A percentile compares a stretch with the other conserved stretches of the same genome.
These are phyloP conservation scores for Rosa persica DNA, from an alignment of 306 rosid species.

Conservation along the genomic window DNA sequence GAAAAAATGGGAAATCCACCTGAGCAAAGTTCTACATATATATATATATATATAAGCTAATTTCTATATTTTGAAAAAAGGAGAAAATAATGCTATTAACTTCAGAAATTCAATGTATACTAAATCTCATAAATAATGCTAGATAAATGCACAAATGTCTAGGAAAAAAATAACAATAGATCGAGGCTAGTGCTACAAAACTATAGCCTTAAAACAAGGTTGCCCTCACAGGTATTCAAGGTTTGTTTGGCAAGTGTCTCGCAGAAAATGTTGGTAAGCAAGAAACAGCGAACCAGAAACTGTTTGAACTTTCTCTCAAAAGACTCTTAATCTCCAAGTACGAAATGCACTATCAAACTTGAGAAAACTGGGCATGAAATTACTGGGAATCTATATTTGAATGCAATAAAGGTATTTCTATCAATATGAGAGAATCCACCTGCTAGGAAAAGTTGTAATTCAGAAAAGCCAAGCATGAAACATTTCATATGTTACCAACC, in stretches of 20 bases:
- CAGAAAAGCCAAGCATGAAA: background rate
- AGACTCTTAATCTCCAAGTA: background rate
- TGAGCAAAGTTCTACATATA: too few species aligned
- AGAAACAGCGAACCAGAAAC: background rate
- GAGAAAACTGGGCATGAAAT: background rate
- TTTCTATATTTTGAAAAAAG: background rate
- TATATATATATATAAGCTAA: too few species aligned
- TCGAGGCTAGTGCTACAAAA: background rate
- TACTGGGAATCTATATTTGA: background rate
- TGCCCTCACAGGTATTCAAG: background rate
- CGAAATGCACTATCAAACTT: background rate
- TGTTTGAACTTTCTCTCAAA: background rate
- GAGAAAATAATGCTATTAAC: background rate
- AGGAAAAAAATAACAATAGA: background rate
- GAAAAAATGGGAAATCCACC: too few species aligned
- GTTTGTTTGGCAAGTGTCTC: background rate
- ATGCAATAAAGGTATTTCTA: background rate
- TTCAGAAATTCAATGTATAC: too few species aligned
- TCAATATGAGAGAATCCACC: background rate
- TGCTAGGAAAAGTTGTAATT: background rate
- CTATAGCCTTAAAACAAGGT: too few species aligned
- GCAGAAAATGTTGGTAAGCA: background rate
- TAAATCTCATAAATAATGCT: background rate
- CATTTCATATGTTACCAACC: background rate
- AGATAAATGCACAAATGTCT: background rate